Evolutionary conservation across 371 early-diverging fungal genomes (phyloP), one percentile per base, ranked within the genome.

Genomic region (Apophysomyces sp.): DNA sequence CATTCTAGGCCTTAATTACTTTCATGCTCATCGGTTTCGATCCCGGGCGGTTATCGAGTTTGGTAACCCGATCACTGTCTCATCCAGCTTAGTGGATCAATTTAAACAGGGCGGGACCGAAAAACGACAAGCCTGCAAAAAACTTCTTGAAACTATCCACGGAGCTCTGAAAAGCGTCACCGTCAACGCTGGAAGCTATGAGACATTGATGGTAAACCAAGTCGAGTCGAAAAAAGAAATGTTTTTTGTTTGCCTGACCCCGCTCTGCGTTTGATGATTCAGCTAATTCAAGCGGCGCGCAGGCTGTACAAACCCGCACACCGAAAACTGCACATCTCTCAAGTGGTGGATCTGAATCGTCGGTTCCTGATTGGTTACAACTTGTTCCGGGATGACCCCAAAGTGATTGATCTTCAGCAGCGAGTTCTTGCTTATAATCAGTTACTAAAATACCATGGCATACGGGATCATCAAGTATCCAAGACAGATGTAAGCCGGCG

Each of bases 41-140:
- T 95, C 95, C 6, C 85, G 96, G 57, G 97, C 97, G 9, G 95
- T 97, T 5, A 86, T 97, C 51, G 97, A 97, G 67, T 98, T 92
- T 80, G 96, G 98, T 21, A 85, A 90, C 31, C 95, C 95, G 0
- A 86, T 97, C 58, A 80, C 85, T 1, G 79, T 98, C 1, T 73
- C 89, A 3, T 64, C 72, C 6, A 92, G 90, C 65, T 70, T 92
- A 5, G 92, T 98, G 4, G 86, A 87, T 16, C 75, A 84, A 68
- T 97, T 89, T 78, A 88, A 84, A 55, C 64, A 67, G 28, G 97
- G 97, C 36, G 98, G 98, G 3, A 61, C 73, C 0, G 86, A 87
- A 4, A 93, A 92, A 70, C 80, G 97, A 27, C 78, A 85, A 24
- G 96, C 97, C 0, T 87, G 90, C 67, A 79, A 83, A 12, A 78